phyloP scores from a whole-genome alignment of 139 green algal species.

The Bryopsis sp. region DNA sequence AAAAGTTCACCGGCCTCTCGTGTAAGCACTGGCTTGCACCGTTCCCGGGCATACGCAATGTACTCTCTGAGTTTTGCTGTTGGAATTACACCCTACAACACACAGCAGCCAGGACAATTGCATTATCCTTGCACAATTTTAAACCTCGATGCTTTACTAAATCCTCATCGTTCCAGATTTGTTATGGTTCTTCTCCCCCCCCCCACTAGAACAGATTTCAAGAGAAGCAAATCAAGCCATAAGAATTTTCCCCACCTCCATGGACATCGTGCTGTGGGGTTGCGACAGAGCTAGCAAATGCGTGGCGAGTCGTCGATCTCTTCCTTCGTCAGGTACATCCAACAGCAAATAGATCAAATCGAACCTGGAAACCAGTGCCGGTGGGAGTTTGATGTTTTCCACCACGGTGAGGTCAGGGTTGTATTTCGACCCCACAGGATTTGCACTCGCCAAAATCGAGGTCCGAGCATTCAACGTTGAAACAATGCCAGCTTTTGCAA shows the following conservation, averaged over 20 bases:
- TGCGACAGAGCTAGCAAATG: slow-evolving; percentile 74
- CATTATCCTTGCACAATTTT: too few relatives aligned
- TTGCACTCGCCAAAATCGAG: slow-evolving; percentile 61
- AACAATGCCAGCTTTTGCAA: slow-evolving; percentile 98
- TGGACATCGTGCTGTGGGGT: not conserved
- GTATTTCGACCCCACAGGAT: slow-evolving; percentile 65
- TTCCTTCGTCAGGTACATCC: slow-evolving; percentile 76
- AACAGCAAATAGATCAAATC: slow-evolving; percentile 96
- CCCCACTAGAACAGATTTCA: too few relatives aligned
- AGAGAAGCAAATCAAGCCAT: too few relatives aligned
- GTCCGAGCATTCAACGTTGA: slow-evolving; percentile 93
- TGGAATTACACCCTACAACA: slow-evolving; percentile 37
- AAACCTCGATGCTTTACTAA: too few relatives aligned
- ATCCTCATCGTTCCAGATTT: too few relatives aligned
- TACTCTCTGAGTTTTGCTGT: slow-evolving; percentile 69
- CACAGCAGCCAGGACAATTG: slow-evolving; percentile 5
- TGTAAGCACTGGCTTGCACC: slow-evolving; percentile 59
- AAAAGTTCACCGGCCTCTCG: slow-evolving; percentile 67
- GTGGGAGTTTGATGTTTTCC: slow-evolving; percentile 97
- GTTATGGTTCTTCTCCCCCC: too few relatives aligned
- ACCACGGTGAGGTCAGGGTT: slow-evolving; percentile 78
- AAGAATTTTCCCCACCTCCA: too few relatives aligned
- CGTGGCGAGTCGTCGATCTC: slow-evolving; percentile 74
- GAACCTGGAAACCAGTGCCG: slow-evolving; percentile 82
- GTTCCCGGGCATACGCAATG: slow-evolving; percentile 73